Conservation (phyloP, 495 filamentous ascomycete genomes). For the Xylaria longipes region DNA sequence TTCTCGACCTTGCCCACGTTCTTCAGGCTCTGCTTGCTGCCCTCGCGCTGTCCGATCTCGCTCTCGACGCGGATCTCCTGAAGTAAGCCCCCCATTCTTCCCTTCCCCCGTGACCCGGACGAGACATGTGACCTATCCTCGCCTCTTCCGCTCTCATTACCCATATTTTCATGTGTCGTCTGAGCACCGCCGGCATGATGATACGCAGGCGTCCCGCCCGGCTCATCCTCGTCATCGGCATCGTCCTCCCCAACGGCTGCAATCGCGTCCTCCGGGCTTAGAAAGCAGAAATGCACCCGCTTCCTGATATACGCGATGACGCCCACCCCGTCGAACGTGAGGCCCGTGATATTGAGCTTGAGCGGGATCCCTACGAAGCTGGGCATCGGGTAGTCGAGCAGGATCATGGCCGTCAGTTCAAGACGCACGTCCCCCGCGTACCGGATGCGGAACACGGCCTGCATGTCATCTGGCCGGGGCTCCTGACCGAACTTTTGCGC, state of each 20-base stretch:
- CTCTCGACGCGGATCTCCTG: slow-evolving; percentile 96
- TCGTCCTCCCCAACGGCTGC: slow-evolving; percentile 65
- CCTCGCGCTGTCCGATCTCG: slow-evolving; percentile 91
- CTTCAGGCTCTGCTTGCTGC: slow-evolving; percentile 91
- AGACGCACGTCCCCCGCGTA: slow-evolving; percentile 86
- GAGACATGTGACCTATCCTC: slow-evolving; percentile 6
- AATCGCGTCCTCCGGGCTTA: slow-evolving; percentile 85
- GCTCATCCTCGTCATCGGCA: slow-evolving; percentile 39
- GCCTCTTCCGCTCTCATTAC: slow-evolving; percentile 9
- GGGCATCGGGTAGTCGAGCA: slow-evolving; percentile 97
- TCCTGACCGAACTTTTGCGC: slow-evolving; percentile 50
- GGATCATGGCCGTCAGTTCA: slow-evolving; percentile 88
- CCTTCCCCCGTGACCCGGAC: slow-evolving; percentile 35
- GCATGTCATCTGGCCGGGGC: slow-evolving; percentile 71
- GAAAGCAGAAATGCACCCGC: slow-evolving; percentile 86
- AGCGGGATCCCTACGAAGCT: slow-evolving; percentile 93
- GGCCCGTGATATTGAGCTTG: slow-evolving; percentile 88
- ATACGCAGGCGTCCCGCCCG: slow-evolving; percentile 45
- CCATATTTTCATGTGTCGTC: slow-evolving; percentile 29
- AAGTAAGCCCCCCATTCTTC: slow-evolving; percentile 73
- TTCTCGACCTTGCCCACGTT: slow-evolving; percentile 98
- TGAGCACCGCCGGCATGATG: slow-evolving; percentile 27
- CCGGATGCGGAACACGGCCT: slow-evolving; percentile 85
- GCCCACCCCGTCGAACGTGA: slow-evolving; percentile 93
- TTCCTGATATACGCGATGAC: slow-evolving; percentile 88